Conservation (phyloP, 345 rosid genomes). For the Conringia planisiliqua region DNA sequence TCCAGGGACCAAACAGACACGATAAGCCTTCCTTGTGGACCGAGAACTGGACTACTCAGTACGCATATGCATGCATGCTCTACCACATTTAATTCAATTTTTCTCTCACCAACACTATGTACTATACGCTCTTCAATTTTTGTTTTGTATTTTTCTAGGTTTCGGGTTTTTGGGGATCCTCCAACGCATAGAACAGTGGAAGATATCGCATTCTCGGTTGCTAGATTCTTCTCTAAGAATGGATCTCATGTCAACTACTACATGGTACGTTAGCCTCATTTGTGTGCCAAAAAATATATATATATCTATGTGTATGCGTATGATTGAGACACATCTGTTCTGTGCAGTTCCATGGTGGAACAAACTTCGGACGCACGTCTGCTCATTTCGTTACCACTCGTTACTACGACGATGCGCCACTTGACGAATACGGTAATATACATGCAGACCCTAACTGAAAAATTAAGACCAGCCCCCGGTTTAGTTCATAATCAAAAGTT, state of each 20-base stretch:
- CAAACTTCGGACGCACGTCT: conserved; percentile 79
- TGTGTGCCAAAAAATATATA: not conserved
- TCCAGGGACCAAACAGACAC: conserved; percentile 74
- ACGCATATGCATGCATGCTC: conserved; percentile 27
- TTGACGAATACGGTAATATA: conserved; percentile 74
- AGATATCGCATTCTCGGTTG: conserved; percentile 69
- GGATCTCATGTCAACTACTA: conserved; percentile 82
- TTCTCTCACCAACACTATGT: not conserved
- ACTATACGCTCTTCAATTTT: not conserved
- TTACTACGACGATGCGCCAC: conserved; percentile 94
- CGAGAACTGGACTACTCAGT: conserved; percentile 99
- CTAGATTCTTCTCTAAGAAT: conserved; percentile 79
- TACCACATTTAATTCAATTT: not conserved
- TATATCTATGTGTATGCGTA: not conserved
- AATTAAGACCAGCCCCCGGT: not conserved
- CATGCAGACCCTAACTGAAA: not conserved
- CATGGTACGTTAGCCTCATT: conserved; percentile 49
- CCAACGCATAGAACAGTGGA: conserved; percentile 59
- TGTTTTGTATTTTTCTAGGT: conserved; percentile 33
- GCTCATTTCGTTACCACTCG: conserved; percentile 78
- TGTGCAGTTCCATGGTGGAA: conserved; percentile 87
- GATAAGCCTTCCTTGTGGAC: conserved; percentile 88
- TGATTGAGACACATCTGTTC: not conserved
- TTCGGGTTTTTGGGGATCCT: conserved; percentile 59
- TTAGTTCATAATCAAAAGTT: not conserved